Percentiles rank a stretch among this genome's conserved stretches.
phyloP scores from a whole-genome alignment of 2,329 filamentous ascomycete genomes.

The Fusarium brachygibbosum region DNA sequence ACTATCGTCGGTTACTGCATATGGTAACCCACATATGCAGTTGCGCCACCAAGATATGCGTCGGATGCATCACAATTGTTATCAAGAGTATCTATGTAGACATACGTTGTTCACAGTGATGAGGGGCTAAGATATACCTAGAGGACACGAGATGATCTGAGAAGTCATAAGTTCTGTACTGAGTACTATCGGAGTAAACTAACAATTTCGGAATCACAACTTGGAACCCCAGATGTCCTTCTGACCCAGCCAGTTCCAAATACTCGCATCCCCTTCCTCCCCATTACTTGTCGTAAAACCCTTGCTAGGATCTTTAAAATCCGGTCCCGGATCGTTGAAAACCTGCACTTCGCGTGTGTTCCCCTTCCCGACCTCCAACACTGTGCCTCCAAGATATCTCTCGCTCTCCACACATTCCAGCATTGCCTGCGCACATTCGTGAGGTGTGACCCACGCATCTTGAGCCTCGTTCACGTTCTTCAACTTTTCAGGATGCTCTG shows the following conservation, averaged over 20 bases:
- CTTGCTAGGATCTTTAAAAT: slow-evolving; percentile 42
- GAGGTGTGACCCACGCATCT: slow-evolving; percentile 59
- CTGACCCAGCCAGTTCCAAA: slow-evolving; percentile 48
- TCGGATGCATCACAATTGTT: not conserved
- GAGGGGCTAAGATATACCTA: not conserved
- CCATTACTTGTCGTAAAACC: slow-evolving; percentile 50
- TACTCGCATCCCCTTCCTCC: slow-evolving; percentile 46
- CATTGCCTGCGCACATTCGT: slow-evolving; percentile 62
- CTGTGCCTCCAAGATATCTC: slow-evolving; percentile 55
- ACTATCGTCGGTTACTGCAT: not conserved
- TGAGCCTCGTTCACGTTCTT: slow-evolving; percentile 51
- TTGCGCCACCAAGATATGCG: not conserved
- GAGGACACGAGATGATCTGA: not conserved
- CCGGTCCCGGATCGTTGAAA: slow-evolving; percentile 58
- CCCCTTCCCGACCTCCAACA: slow-evolving; percentile 57
- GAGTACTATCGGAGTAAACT: not conserved
- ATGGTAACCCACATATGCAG: slow-evolving; percentile 7
- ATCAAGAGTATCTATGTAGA: too few relatives aligned
- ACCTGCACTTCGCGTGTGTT: slow-evolving; percentile 51
- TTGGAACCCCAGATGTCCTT: slow-evolving; percentile 45
- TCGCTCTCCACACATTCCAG: slow-evolving; percentile 55
- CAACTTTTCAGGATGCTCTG: slow-evolving; percentile 60
- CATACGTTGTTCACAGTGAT: not conserved
- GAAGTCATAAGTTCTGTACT: not conserved
- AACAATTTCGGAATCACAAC: slow-evolving; percentile 1